Evolutionary conservation across 225 moss, liverwort and hornwort genomes (phyloP), one percentile per base, ranked within the genome.

Genomic region (Sphagnum tenellum): DNA sequence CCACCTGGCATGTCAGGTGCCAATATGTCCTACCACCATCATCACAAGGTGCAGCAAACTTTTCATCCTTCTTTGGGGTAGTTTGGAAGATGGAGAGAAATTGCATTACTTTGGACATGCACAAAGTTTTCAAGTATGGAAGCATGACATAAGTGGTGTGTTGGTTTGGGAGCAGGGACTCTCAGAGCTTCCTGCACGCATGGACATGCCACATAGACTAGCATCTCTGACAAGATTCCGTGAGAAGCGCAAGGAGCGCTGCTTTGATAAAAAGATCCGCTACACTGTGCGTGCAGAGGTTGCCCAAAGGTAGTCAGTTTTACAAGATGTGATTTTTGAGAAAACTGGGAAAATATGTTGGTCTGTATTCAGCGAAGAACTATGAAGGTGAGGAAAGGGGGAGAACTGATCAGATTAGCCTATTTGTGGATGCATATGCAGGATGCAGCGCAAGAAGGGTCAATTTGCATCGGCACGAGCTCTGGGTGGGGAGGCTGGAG

Each of bases 121-220:
- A 69, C 61, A 4, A 44, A 46, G 3, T 6, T 45, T 9, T 12
- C 44, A 12, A 44, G 56, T n/a, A 9, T 61, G 44, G 5, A 49
- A 67, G 47, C 60, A 10, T 69, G 61, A 50, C 53, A 44, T 44
- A 60, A 52, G 70, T 55, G 3, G 9, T 57, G 46, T 57, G 11
- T 12, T 13, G 29, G 29, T 29, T 29, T 29, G 29, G 48, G 48
- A 56, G 67, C 86, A 94, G 94, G 91, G 94, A 57, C 69, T 91
- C 63, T 72, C 91, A 47, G 94, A 94, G 71, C 85, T 94, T 63
- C 94, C 94, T 13, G 86, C 86, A 3, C 85, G 91, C 44, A 94
- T 94, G 94, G 91, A 94, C 66, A 91, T 94, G 91, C 94, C 94
- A 63, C 94, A 94, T 64, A 87, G 94, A 71, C 74, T 94, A 10